Base-by-base conservation (phyloP, 805 yeast species). In the Metschnikowia anglica region DNA sequence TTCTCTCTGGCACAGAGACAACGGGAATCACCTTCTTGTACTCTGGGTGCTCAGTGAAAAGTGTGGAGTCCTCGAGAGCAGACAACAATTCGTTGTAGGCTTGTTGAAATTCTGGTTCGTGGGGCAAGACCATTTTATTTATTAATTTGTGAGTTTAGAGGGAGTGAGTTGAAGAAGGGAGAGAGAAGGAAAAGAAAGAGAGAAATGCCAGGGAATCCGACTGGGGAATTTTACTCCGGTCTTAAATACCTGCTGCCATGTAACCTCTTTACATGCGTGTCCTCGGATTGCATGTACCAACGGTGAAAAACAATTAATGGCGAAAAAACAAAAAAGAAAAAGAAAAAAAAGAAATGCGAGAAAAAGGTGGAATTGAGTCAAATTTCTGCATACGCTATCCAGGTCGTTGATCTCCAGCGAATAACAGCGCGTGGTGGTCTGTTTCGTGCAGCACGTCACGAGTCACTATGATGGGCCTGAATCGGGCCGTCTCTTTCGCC, bases 21-120 rank as follows among this genome's bases (percentile, higher is more conserved):
- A 91, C 89, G 45, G 91, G 88, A 51, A 91, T 77, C 39, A 88
- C 93, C 65, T 81, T 83, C 72, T 85, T 83, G 67, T 88, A 88
- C 66, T 88, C 83, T 59, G 99, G 99, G 66, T 85, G 82, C 73
- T 87, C 79, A 56, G 79, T 73, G 76, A 93, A 91, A 52, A 91
- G 77, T 54, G 96, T 85, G 34, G 98, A 91, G 72, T 87, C 95
- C 71, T 86, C 81, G 60, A 93, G 77, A 49, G 97, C 90, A 53
- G 85, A 74, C 63, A 82, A 80, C 60, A 91, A 81, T 80, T 91
- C 99, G 73, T 86, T 78, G 82, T 85, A 88, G 60, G 99, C 99
- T 81, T 91, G 99, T 73, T 90, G 90, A 76, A 91, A 91, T 83
- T 91, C 99, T 58, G 99, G 98, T 79, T 91, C 98, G 73, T 78